Evolutionary conservation across 768 basidiomycete species (phyloP), one percentile per base, ranked within the genome.

Genomic region (Lentinula sp.): DNA sequence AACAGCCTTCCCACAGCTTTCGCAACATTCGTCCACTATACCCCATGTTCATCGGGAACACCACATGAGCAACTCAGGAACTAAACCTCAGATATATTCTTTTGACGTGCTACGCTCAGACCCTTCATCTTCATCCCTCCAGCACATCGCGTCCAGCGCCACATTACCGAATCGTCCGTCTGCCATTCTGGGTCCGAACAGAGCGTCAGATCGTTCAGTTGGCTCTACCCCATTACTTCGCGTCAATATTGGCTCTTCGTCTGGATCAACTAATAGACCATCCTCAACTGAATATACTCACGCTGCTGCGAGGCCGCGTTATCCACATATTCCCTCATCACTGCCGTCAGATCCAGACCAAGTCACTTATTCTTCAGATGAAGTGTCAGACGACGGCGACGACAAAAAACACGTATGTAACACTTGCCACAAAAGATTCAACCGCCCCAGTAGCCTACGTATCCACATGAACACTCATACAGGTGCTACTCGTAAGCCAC

Each of bases 381-480:
- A 65, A 18, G 62, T 62, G 11, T 59, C 64, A 21, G 67, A 67
- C 34, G 57, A 62, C n/a, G 69, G 65, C 35, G 63, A 62, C 35
- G 78, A 77, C 23, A 79, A 79, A 63, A 78, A 78, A 62, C 82
- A 83, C 60, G 69, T 82, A 23, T 83, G 82, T 61, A 71, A 75
- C 1, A 81, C 78, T 23, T 89, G 87, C 69, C 71, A 70, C 57
- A 87, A 87, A 69, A 76, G 85, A 4, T 88, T 89, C 71, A 87
- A 87, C 69, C 77, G 87, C 5, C 87, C 87, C 4, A 85, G 84
- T 63, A 86, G 85, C 68, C 75, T 88, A 49, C 74, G 79, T 32
- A 87, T 87, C 43, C 87, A 88, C 67, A 77, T 84, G 57, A 87
- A 87, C 65, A 87, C 85, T 1, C 87, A 88, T 67, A 87, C 86